Percentiles rank a stretch among this genome's conserved stretches.
Evolutionary conservation across 345 rosid genomes (phyloP).

Genomic region (Heritiera fomes): DNA sequence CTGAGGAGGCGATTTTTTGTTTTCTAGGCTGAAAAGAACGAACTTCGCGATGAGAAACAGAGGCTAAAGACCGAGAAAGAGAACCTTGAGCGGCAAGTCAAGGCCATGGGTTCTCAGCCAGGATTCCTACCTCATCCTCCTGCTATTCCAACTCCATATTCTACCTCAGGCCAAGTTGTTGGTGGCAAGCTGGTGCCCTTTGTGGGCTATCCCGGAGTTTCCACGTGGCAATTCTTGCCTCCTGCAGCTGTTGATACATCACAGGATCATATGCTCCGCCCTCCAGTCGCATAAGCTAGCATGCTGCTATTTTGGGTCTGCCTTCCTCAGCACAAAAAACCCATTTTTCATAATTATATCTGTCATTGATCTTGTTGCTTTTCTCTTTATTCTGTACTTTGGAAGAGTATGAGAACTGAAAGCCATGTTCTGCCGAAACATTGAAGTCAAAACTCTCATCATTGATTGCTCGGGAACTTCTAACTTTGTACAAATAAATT

Average conservation of each 20-base stretch:
- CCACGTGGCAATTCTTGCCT: constrained; percentile 67
- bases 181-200: constrained; percentile 57
- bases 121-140: constrained; percentile 41
- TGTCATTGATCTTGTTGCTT: neutral
- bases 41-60: constrained; percentile 74
- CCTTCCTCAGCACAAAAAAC: neutral
- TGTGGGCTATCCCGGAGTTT: constrained; percentile 53
- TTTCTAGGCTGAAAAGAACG: constrained; percentile 69
- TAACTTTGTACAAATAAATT: neutral
- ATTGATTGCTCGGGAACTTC: constrained; percentile 1
- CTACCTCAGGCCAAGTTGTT: constrained; percentile 43
- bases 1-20: constrained; percentile 3
- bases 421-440: neutral
- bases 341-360: constrained; percentile 8
- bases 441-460: neutral
- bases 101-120: constrained; percentile 46
- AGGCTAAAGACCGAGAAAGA: constrained; percentile 85
- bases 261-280: constrained; percentile 56
- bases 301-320: constrained; percentile 1
- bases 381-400: constrained; percentile 3
- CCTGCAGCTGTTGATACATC: constrained; percentile 59
- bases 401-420: constrained; percentile 7
- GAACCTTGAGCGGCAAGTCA: constrained; percentile 58
- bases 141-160: constrained; percentile 40
- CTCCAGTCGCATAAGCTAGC: constrained; percentile 51